These are phyloP conservation scores for Drechslerella stenobrocha DNA, from an alignment of 2,329 filamentous ascomycete species.

Conservation along the genomic window DNA sequence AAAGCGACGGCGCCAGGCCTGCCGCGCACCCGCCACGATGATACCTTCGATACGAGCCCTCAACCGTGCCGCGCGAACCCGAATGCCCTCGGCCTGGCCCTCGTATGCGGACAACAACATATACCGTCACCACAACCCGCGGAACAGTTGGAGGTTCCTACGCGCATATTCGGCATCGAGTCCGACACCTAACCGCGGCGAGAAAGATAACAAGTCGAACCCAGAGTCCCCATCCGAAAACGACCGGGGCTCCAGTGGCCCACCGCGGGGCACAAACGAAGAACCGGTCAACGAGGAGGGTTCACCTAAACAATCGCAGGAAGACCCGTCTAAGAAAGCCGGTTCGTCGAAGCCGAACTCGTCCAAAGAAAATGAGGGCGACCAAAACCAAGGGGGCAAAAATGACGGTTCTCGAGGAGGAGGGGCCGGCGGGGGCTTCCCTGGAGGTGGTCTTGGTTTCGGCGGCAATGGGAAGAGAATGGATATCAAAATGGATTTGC, in stretches of 20 bases:
- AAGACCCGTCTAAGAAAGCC: constrained; percentile 1
- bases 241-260: not conserved
- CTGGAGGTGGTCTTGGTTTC: constrained; percentile 5
- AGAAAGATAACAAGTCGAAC: constrained; percentile 13
- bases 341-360: not conserved
- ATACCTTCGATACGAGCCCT: constrained; percentile 36
- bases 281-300: not conserved
- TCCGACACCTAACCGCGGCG: not conserved
- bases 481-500: constrained; percentile 44
- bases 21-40: constrained; percentile 22
- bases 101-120: constrained; percentile 14
- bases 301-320: constrained; percentile 1
- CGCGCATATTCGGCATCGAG: constrained; percentile 2
- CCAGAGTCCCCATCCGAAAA: not conserved
- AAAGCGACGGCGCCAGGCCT: no score
- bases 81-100: constrained; percentile 22
- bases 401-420: constrained; percentile 13
- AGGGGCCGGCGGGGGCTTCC: no score
- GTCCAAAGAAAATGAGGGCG: constrained; percentile 8
- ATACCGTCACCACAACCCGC: constrained; percentile 1
- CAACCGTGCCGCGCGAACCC: constrained; percentile 26
- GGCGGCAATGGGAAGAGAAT: constrained; percentile 22
- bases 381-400: constrained; percentile 10
- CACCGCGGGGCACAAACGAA: not conserved
- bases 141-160: not conserved